Base-by-base conservation (phyloP, 2,329 filamentous ascomycete species). In the Colletotrichum tropicale region DNA sequence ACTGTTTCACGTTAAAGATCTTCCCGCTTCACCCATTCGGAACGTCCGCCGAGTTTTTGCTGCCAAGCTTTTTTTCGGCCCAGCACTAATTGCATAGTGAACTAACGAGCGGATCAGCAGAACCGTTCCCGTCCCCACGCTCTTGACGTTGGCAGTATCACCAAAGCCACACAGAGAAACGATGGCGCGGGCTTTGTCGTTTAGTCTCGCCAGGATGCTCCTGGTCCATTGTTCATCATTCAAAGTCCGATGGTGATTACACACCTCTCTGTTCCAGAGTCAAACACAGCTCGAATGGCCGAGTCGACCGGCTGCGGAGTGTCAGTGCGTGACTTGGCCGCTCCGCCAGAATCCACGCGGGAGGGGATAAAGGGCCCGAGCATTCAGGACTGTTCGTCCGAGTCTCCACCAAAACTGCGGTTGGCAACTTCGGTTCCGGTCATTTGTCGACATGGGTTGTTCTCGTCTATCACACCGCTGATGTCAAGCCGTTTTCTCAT, bases 391-490 rank as follows among this genome's bases (percentile, higher is more conserved):
- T 34, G 56, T 74, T 43, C 55, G 38, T 48, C 69, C 26, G 26
- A 21, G 18, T 43, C 73, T 67, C 73, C 73, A 67, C 65, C 30
- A 21, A 64, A 67, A 72, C 34, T 34, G 13, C 24, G 62, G 62
- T 55, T 72, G 38, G 60, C 69, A 75, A 75, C 71, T 66, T 72
- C 73, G 73, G 52, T 66, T 72, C 70, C 73, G 73, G 73, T 75
- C 61, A 72, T 72, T 71, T 30, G 21, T 18, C 24, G 26, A 52
- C 69, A 75, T 67, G 69, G 68, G 15, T 62, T 10, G 38, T 13
- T 56, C 69, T 52, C 21, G 18, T 60, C 48, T 28, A 62, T 62
- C 69, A 67, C 73, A 66, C 73, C 69, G 69, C 73, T 36, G n/a
- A 58, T 30, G 32, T 64, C 30, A 62, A 30, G 38, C 38, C 28